Evolutionary conservation across 768 basidiomycete genomes (phyloP), one percentile per base, ranked within the genome.

Genomic region (Paxillus rubicundulus): DNA sequence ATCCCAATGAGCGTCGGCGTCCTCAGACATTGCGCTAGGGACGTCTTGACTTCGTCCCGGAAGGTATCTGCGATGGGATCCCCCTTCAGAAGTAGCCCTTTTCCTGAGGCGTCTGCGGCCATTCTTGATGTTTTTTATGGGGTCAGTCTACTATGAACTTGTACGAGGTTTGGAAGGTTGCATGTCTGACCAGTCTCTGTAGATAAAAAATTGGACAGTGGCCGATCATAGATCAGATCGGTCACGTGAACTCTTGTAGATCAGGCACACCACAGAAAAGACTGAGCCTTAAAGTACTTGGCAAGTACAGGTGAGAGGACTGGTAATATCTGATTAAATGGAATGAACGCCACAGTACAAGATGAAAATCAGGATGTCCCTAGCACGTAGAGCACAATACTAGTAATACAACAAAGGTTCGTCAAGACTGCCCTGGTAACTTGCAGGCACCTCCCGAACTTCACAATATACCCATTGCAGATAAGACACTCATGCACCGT

Each of bases 1-100:
- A 98, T 96, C 2, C 95, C 96, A 47, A 98, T 85, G 24, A 99
- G 78, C 63, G 84, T 89, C 3, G 93, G 92, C 13, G 70, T 64
- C 18, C 73, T 75, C 5, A 70, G 34, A 30, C 64, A 60, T 43
- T 64, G 60, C 14, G 66, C 59, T 18, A 84, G 73, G 24, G 71
- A 70, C 17, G 67, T 45, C 57, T 80, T 79, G 59, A 95, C 81
- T 66, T 92, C 90, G 40, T 82, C 77, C 12, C 82, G 80, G 64
- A 87, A 93, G 2, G 82, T 69, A 27, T 78, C 77, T 20, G 89
- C 86, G 59, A 95, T 84, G 9, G 80, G 72, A 61, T 92, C 90
- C 0, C 88, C 87, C 58, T 89, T 90, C 61, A 91, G 78, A 5
- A 92, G 78, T 24, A 92, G 68, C 16, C 91, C 89, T 69, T 89